Conservation (phyloP, 768 basidiomycete genomes). For the Boletus rubroflammeus region DNA sequence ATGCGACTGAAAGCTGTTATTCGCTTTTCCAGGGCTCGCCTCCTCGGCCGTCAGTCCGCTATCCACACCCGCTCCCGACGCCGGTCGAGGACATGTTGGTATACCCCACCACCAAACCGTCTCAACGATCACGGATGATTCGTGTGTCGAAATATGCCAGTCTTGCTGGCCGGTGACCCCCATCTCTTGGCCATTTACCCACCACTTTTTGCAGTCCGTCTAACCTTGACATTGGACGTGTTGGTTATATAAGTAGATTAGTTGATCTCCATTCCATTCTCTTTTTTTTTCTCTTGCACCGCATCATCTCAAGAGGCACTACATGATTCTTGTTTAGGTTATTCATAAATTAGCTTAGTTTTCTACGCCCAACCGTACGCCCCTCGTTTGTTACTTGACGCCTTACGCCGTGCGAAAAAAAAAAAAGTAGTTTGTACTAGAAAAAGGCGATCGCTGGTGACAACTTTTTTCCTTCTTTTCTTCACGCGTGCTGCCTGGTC, state of each 20-base stretch:
- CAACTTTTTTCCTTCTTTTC: neutral
- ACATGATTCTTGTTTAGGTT: conserved; percentile 18
- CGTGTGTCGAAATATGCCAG: conserved; percentile 30
- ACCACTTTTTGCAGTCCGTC: neutral
- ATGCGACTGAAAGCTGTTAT: conserved; percentile 17
- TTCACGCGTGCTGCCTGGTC: conserved; percentile 18
- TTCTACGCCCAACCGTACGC: neutral
- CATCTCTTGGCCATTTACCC: neutral
- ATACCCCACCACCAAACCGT: conserved; percentile 13
- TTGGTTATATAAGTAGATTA: neutral
- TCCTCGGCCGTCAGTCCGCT: conserved; percentile 7
- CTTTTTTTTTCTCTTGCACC: neutral
- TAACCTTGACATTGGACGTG: neutral
- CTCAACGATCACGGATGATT: conserved; percentile 10
- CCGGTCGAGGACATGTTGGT: conserved; percentile 51
- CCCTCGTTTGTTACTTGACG: neutral
- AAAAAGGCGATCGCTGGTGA: neutral
- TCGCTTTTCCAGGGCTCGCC: conserved; percentile 13
- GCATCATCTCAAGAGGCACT: neutral
- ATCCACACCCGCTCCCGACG: conserved; percentile 52
- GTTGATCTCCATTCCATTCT: conserved; percentile 3
- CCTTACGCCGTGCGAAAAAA: conserved; percentile 18
- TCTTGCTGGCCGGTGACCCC: conserved; percentile 29
- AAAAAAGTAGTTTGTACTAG: neutral
- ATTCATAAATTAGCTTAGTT: conserved; percentile 23